Base-by-base conservation (phyloP, 208 protist species). In the Vickermania ingenoplastis region DNA sequence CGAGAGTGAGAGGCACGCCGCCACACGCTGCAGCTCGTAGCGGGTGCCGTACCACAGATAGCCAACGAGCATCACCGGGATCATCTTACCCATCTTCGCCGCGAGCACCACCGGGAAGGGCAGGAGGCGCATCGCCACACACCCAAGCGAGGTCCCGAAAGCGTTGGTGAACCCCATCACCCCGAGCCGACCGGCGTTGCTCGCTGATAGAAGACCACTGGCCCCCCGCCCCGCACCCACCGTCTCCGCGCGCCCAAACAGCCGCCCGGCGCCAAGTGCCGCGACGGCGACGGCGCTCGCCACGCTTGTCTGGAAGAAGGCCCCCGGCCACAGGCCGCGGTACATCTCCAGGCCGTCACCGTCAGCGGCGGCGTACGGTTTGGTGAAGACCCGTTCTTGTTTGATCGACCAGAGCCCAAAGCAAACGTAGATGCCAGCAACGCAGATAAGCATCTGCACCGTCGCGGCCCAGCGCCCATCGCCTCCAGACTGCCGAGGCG, bases 61-160 rank as follows among this genome's bases (percentile, higher is more conserved):
- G 5, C 87, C 87, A 17, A 94, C 79, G 13, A 91, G 31, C 65
- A 94, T 84, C 1, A 89, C 79, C 0, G 87, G 87, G 14, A 94
- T 63, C 83, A 94, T 91, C 68, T 94, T 94, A 26, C 65, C 75
- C 87, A 94, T 94, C 65, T 94, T 94, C 4, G 78, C 69, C 0
- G 83, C 77, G 21, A 94, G 75, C 50, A 86, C 69, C 11, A 94
- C 75, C 0, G 87, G 87, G 64, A 81, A 94, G 21, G 83, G 70
- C 31, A 94, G 69, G 0, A 71, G 83, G 4, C 83, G 81, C 87
- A 94, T 91, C 31, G 81, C 78, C 4, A 73, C 74, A 65, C 86
- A 89, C 53, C 79, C 72, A 13, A 87, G 65, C 22, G 72, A 79
- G 1, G 83, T 79, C 26, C 68, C 79, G 57, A 91, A 85, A 3